Conservation (phyloP, 2,329 filamentous ascomycete species). For the Didymella pomorum region DNA sequence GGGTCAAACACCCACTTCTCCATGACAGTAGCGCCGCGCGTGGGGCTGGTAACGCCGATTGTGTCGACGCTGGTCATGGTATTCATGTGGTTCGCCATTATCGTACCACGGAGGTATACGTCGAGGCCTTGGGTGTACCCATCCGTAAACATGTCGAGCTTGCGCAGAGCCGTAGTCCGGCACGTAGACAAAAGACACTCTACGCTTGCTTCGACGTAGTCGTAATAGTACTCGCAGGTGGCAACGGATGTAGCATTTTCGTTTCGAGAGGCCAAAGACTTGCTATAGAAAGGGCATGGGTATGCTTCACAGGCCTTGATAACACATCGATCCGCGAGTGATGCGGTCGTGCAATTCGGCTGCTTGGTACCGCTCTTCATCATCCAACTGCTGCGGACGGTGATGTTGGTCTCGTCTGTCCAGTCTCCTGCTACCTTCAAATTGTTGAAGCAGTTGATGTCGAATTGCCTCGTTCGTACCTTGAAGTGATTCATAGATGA, state of each 20-base stretch:
- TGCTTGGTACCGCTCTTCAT: background rate
- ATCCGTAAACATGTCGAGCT: conserved; percentile 29
- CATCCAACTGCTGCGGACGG: conserved; percentile 6
- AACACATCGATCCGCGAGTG: background rate
- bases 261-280: conserved; percentile 10
- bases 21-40: conserved; percentile 32
- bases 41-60: conserved; percentile 15
- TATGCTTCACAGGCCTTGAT: conserved; percentile 24
- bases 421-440: no score
- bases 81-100: conserved; percentile 17
- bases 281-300: conserved; percentile 32
- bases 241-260: conserved; percentile 25
- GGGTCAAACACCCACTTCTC: conserved; percentile 39
- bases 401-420: no score
- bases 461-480: conserved; percentile 39
- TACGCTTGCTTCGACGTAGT: conserved; percentile 32
- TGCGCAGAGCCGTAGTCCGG: conserved; percentile 28
- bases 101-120: conserved; percentile 14
- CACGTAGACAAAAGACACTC: conserved; percentile 32
- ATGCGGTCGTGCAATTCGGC: background rate
- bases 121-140: conserved; percentile 26
- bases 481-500: conserved; percentile 26
- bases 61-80: conserved; percentile 32
- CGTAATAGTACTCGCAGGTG: conserved; percentile 27
- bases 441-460: conserved; percentile 36